These are phyloP conservation scores for Fraxinus angustifolia DNA, from an alignment of 305 asterid genomes.

Conservation along the genomic window DNA sequence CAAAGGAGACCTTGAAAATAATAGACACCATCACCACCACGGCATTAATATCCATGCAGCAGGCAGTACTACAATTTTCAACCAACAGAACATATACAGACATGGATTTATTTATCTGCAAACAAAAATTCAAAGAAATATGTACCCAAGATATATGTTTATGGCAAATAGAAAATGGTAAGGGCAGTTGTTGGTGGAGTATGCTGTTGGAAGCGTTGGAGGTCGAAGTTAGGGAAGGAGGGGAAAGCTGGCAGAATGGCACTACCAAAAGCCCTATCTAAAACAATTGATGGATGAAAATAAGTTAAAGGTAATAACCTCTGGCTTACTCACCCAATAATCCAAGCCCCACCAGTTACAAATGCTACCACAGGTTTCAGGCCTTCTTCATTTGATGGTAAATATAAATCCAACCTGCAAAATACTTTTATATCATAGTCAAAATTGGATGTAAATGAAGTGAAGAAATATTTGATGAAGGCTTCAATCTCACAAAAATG, in stretches of 20 bases:
- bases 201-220: not conserved
- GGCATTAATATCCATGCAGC: not conserved
- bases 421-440: slow-evolving; percentile 4
- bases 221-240: not conserved
- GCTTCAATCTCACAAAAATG: not conserved
- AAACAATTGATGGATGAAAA: not conserved
- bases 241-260: not conserved
- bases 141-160: not conserved
- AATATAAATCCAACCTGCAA: slow-evolving; percentile 88
- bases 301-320: not conserved
- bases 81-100: not conserved
- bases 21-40: not conserved
- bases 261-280: not conserved
- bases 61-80: not conserved
- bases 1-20: not conserved
- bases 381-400: slow-evolving; percentile 52
- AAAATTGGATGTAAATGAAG: slow-evolving; percentile 18
- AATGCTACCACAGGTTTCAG: slow-evolving; percentile 85
- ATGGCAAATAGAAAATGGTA: not conserved
- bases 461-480: not conserved
- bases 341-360: slow-evolving; percentile 99
- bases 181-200: not conserved
- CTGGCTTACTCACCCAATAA: slow-evolving; percentile 69
- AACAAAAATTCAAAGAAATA: not conserved
- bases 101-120: not conserved